Conservation (phyloP, 1,139 yeast species). For the Suhomyces ambrosiae region DNA sequence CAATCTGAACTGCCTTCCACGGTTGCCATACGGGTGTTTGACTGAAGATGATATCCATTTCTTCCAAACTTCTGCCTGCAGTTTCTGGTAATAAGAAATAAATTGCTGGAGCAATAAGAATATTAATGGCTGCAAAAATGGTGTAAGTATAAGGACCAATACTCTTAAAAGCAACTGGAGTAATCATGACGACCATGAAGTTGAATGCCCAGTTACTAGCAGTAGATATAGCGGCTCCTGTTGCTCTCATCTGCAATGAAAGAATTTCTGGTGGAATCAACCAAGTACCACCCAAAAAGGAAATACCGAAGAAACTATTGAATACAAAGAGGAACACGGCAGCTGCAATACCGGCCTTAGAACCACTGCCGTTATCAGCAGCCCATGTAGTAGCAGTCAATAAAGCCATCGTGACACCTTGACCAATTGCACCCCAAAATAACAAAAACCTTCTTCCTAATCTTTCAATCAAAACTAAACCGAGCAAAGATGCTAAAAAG, state of each 20-base stretch:
- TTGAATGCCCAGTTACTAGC: conserved; percentile 43
- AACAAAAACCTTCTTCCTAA: conserved; percentile 76
- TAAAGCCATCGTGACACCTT: conserved; percentile 37
- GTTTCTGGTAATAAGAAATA: conserved; percentile 64
- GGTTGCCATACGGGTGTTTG: conserved; percentile 38
- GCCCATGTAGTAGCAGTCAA: conserved; percentile 34
- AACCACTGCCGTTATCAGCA: conserved; percentile 20
- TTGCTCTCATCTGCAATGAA: conserved; percentile 38
- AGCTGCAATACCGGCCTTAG: conserved; percentile 31
- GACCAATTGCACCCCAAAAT: conserved; percentile 58
- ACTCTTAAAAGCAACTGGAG: conserved; percentile 35
- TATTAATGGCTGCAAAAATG: conserved; percentile 43
- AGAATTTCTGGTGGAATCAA: conserved; percentile 36
- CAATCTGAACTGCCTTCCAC: conserved; percentile 43
- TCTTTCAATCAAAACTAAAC: conserved; percentile 76
- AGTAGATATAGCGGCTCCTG: conserved; percentile 39
- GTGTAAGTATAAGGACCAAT: conserved; percentile 38
- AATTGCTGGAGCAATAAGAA: conserved; percentile 53
- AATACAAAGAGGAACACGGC: conserved; percentile 41
- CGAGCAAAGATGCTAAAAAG: conserved; percentile 81
- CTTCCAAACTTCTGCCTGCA: conserved; percentile 59
- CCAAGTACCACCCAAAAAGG: conserved; percentile 33
- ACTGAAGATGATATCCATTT: conserved; percentile 59
- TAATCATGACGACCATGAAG: conserved; percentile 39
- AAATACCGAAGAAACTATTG: conserved; percentile 36